Conservation (phyloP, 768 basidiomycete species). For the Lentinula detonsa region DNA sequence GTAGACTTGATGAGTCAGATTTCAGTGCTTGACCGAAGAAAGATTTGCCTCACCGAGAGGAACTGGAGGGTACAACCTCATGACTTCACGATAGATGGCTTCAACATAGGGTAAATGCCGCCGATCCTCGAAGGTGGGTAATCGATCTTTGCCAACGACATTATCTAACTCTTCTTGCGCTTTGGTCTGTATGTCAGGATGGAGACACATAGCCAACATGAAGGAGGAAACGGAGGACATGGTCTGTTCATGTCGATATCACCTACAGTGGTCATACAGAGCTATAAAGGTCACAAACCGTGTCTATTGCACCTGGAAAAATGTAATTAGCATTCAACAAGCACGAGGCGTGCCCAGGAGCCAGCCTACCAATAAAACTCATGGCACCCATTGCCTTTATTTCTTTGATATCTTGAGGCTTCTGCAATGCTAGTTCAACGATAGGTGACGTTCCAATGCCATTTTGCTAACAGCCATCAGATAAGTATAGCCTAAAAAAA, state of each 20-base stretch:
- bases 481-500: no score
- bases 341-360: no score
- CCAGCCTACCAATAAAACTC: neutral
- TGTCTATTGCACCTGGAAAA: neutral
- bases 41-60: neutral
- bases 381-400: conserved; percentile 1
- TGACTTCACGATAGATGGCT: neutral
- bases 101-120: neutral
- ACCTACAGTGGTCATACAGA: neutral
- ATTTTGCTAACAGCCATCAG: neutral
- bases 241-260: neutral
- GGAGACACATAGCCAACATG: neutral
- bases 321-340: neutral
- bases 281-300: neutral
- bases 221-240: neutral
- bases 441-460: neutral
- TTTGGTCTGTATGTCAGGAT: neutral
- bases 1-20: neutral
- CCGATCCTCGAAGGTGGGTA: neutral
- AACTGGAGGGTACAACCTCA: neutral
- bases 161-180: neutral
- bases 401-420: neutral
- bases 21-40: neutral
- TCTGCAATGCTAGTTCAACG: neutral
- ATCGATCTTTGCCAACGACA: neutral